Base-by-base conservation (phyloP, 2,329 filamentous ascomycete species). In the Penicillium sp. region DNA sequence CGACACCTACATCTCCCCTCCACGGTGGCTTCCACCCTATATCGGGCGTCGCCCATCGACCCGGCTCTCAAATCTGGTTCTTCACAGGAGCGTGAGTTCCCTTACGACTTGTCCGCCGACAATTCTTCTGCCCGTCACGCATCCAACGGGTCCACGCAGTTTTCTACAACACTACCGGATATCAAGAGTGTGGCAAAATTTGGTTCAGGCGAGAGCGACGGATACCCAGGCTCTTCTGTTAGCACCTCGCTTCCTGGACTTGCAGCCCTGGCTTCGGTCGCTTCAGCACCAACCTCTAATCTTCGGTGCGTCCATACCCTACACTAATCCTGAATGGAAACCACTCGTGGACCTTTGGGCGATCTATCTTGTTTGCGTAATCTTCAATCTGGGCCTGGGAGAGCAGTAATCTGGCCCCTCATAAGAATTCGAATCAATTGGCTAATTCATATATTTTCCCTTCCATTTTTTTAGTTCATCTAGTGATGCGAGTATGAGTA, bases 181-280 rank as follows among this genome's bases (percentile, higher is more conserved):
- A 53, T 63, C 48, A 58, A 58, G 31, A 56, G 58, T 13, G 55
- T 66, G 42, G 65, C 65, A 29, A 64, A 68, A 52, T 54, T 59
- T 26, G 57, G 53, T 48, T 59, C 43, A 53, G 61, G 55, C 31
- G 60, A 57, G 46, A 60, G 53, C 43, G 58, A 61, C 41, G 57
- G 59, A 28, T 66, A 65, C 39, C 50, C 57, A 17, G 54, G 53
- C 31, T 59, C 62, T 46, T 71, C 71, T 44, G 66, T 65, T 53
- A 62, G 61, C 52, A 64, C 66, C 49, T 70, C 76, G 53, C 69
- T 82, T 43, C 80, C 80, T 22, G 78, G 77, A 22, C 66, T 84
- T 45, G 79, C 79, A 45, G 75, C 79, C 34, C 71, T 84, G 59
- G 80, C 81, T 38, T 80, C 78, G 48, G 71, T 81, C 58, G 77